Evolutionary conservation across 1,139 yeast genomes (phyloP), one percentile per base, ranked within the genome.

Genomic region (Taphrina confusa): DNA sequence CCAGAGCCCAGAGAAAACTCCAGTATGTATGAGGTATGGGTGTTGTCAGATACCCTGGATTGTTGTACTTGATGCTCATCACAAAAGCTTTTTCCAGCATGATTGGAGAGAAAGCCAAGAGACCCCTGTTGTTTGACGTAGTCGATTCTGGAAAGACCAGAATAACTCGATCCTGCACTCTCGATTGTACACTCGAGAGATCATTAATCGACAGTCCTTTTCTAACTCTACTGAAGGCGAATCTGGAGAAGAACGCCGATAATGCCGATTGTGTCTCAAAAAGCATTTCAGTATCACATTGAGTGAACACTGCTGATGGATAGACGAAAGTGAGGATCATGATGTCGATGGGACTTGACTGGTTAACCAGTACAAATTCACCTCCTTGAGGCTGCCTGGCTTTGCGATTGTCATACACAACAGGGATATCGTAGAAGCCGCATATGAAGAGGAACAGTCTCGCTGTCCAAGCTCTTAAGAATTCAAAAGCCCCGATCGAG

Each of bases 111-210:
- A 59, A 59, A n/a, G 54, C 52, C 25, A 59, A 39, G 8, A 59
- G 44, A 6, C 61, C 61, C 12, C 55, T 36, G 20, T 56, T 56
- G 22, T 59, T 59, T 20, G 61, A 40, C 5, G 61, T 42, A 14
- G 61, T 59, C 18, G 45, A 39, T 44, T 59, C 58, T 23, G 54
- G 47, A 28, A 52, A 50, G 14, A 54, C 42, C 5, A 51, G 28
- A 20, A 52, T 30, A 14, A 52, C 52, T 12, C 54, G 22, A 11
- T 42, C 34, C 39, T 14, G 39, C 27, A 1, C 1, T 6, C 37
- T 42, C 9, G 39, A 31, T 22, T 33, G 39, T 28, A 5, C 22
- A n/a, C 42, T 20, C 6, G 22, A 12, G n/a, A 47, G 42, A 47
- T 47, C 52, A 20, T 31, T 31, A n/a, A 47, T 22, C 16, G 30